These are phyloP conservation scores for Psilocybe tampanensis DNA, from an alignment of 768 basidiomycete genomes.

Conservation along the genomic window DNA sequence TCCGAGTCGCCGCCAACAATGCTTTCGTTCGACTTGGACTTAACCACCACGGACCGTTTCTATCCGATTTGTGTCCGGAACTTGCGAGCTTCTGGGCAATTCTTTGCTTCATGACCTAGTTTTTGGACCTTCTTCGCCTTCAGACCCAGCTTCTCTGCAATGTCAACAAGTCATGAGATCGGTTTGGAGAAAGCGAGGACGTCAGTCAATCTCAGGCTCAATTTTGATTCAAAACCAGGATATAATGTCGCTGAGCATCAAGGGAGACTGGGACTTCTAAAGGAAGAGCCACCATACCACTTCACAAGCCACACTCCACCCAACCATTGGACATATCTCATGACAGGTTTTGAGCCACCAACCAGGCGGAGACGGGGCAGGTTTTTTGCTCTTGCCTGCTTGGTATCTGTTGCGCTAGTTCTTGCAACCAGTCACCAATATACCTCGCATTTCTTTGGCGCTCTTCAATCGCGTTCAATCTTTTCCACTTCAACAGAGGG, in stretches of 20 bases:
- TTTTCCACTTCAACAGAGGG: background rate
- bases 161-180: constrained; percentile 24
- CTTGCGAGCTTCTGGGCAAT: constrained; percentile 19
- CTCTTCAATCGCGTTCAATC: constrained; percentile 12
- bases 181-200: constrained; percentile 12
- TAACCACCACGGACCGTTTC: constrained; percentile 8
- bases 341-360: constrained; percentile 24
- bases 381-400: constrained; percentile 30
- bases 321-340: constrained; percentile 15
- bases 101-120: constrained; percentile 26
- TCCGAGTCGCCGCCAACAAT: background rate
- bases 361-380: constrained; percentile 22
- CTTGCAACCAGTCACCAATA: constrained; percentile 21
- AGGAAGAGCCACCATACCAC: background rate
- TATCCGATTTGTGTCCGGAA: constrained; percentile 3
- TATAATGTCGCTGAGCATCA: background rate
- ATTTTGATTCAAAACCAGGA: constrained; percentile 12
- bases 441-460: constrained; percentile 9
- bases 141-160: constrained; percentile 17
- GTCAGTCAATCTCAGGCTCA: constrained; percentile 9
- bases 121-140: constrained; percentile 10
- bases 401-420: constrained; percentile 26
- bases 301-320: constrained; percentile 5
- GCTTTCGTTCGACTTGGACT: background rate
- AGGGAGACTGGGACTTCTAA: constrained; percentile 1